Evolutionary conservation across 2,329 filamentous ascomycete genomes (phyloP), one percentile per base, ranked within the genome.

Genomic region (Dactylella cylindrospora): DNA sequence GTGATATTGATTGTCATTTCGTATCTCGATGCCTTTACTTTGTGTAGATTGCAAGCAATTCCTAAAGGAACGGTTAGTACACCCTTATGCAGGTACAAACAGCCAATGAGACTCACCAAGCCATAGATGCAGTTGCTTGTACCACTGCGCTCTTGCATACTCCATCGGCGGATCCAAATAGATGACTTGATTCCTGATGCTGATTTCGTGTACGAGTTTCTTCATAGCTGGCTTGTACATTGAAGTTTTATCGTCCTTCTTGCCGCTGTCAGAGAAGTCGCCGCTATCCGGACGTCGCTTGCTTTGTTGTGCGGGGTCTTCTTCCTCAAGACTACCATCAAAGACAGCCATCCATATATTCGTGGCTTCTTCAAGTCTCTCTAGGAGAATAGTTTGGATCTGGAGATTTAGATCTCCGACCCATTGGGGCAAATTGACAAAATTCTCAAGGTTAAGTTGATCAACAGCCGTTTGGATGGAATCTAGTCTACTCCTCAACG

Each of bases 181-280:
- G 67, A 99, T 95, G 67, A 96, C 86, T 73, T 98, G 93, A 69
- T 97, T 97, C 25, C 88, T 87, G 89, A 98, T 98, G 4, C 89
- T 93, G 50, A 99, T 85, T 72, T 98, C 93, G 68, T 96, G 88
- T 12, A 93, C 79, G 19, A 95, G 80, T 23, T 80, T 82, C 68
- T 81, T 84, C 74, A 95, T 83, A 2, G 78, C 78, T 0, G 88
- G 88, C 2, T 82, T 78, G 25, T 75, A 74, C 66, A 76, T 79
- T 36, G 67, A 66, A 41, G n/a, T 50, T 41, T 75, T 59, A 29
- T 67, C 66, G 38, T 65, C 55, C 13, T 64, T 62, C 49, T 70
- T 64, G 8, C 70, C 73, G 8, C 67, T 60, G 3, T 57, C 51
- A 3, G 33, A 19, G 4, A 49, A 57, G 22, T 64, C 59, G 5